Percentiles rank a stretch among this genome's conserved stretches.
phyloP scores from a whole-genome alignment of 345 rosid species.

The Adansonia digitata region DNA sequence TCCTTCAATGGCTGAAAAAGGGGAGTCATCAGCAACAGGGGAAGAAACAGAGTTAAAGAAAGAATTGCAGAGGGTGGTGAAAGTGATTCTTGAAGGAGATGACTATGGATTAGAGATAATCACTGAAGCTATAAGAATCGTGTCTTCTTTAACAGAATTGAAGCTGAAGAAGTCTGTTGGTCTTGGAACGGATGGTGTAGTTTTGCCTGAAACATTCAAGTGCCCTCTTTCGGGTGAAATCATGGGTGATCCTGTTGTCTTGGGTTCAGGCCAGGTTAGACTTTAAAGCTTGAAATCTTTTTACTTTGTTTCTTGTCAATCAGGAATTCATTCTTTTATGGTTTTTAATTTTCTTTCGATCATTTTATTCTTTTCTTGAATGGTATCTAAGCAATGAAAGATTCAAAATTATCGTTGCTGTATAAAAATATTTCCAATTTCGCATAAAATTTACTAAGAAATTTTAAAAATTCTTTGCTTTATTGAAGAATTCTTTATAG shows the following conservation, averaged over 20 bases:
- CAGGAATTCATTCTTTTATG: no score
- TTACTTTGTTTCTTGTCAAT: background rate
- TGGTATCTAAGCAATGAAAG: no score
- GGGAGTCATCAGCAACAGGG: background rate
- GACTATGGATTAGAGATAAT: conserved; percentile 26
- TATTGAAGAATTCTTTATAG: background rate
- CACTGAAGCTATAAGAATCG: conserved; percentile 32
- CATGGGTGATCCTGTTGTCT: conserved; percentile 43
- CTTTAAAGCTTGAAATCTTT: background rate
- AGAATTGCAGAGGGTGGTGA: conserved; percentile 31
- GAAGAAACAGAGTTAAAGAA: conserved; percentile 33
- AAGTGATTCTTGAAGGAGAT: conserved; percentile 27
- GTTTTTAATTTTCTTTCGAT: no score
- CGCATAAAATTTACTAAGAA: background rate
- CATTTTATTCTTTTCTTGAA: no score
- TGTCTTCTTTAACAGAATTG: conserved; percentile 25
- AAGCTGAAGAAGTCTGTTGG: conserved; percentile 18
- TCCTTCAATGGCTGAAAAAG: conserved; percentile 25
- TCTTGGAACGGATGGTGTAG: background rate
- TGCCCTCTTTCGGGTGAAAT: background rate
- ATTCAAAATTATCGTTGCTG: no score
- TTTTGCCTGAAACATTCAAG: background rate
- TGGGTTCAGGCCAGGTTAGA: conserved; percentile 54
- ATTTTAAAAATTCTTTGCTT: background rate
- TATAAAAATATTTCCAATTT: no score